phyloP scores from a whole-genome alignment of 1,139 yeast genomes.

The Eremothecium coryli region DNA sequence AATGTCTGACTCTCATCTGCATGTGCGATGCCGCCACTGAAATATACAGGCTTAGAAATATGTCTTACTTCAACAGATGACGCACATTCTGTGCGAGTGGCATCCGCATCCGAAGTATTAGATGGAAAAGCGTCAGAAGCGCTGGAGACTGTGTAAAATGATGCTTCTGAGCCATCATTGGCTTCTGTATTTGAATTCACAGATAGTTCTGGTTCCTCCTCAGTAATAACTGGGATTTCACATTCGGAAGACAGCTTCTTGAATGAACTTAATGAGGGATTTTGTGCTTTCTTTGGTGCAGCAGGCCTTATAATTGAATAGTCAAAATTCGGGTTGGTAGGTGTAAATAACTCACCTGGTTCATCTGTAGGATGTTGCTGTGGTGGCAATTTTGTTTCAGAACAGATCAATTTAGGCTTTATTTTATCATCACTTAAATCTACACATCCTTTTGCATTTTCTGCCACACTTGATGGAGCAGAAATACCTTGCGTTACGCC shows the following conservation, averaged over 20 bases:
- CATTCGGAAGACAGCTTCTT: neutral
- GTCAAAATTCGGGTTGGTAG: neutral
- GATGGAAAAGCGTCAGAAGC: neutral
- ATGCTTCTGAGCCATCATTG: neutral
- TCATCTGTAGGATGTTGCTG: neutral
- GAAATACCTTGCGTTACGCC: neutral
- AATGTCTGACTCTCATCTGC: neutral
- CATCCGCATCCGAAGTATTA: neutral
- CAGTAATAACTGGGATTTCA: constrained; percentile 1
- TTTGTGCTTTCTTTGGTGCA: constrained; percentile 1
- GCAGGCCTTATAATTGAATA: neutral
- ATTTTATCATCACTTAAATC: neutral
- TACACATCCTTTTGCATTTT: neutral
- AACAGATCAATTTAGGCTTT: neutral
- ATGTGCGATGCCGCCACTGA: too few species aligned
- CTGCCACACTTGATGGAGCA: neutral
- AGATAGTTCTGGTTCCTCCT: neutral
- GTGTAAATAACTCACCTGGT: neutral
- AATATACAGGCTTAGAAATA: neutral
- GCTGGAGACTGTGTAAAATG: neutral
- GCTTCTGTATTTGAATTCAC: neutral
- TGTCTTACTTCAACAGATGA: neutral
- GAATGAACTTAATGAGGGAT: constrained; percentile 3
- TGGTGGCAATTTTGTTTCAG: neutral
- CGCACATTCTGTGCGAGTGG: neutral